Evolutionary conservation across 2,329 filamentous ascomycete genomes (phyloP), one percentile per base, ranked within the genome.

Genomic region (Monosporascus sp.): DNA sequence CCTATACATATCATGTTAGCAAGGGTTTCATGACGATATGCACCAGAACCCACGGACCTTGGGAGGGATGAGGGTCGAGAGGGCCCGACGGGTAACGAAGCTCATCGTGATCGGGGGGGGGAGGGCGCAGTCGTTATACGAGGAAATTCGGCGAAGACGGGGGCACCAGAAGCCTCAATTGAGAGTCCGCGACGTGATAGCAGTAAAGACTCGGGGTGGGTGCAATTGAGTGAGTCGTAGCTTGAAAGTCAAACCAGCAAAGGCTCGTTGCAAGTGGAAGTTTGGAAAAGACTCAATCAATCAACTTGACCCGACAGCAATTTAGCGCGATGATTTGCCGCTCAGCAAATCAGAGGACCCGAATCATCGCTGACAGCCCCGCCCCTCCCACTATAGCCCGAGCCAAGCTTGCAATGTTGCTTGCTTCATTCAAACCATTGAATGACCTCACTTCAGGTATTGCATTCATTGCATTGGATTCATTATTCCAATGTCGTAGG

Each of bases 21-120:
- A 49, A 50, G 37, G 27, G 27, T 31, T 36, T 24, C 47, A 34
- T 2, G 52, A 14, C 22, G 3, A 27, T 47, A 36, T 25, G 24
- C 18, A 22, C 45, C 31, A 49, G 46, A 49, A 45, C 20, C 25
- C 24, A 64, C 65, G 49, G 48, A 96, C 93, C 91, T 99, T 99
- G 71, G 95, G 94, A 67, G 95, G 95, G 69, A 99, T 97, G 76
- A 99, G 88, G 82, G 95, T 96, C 73, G 94, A 97, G 72, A 97
- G 88, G 82, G 84, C 89, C 79, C 92, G 86, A 78, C 89, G 89
- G 70, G 86, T 84, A 70, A 95, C 82, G 84, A 86, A 94, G 83
- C 90, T 96, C 92, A 96, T 97, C 77, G 78, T 90, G 82, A 73
- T 69, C 68, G 68, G 61, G 47, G 58, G 60, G 60, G 63, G 49